phyloP scores from a whole-genome alignment of 2,329 filamentous ascomycete genomes.

The Teratosphaeria epicoccoides region DNA sequence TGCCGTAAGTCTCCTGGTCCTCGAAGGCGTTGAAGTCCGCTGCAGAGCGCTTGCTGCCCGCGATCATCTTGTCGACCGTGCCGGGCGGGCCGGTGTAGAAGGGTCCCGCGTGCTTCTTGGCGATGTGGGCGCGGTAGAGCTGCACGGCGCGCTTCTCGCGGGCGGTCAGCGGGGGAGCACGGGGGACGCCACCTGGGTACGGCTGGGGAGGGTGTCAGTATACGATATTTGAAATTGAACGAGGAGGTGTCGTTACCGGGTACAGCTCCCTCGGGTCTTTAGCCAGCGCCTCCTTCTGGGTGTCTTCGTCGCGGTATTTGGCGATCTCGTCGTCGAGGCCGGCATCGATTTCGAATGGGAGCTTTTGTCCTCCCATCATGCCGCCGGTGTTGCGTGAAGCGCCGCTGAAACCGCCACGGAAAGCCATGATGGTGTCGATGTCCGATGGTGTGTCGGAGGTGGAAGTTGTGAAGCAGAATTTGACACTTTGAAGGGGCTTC shows the following conservation, averaged over 20 bases:
- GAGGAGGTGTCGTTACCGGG: neutral
- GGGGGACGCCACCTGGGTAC: conserved; percentile 8
- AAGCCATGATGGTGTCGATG: neutral
- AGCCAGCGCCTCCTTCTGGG: conserved; percentile 3
- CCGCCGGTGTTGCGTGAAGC: neutral
- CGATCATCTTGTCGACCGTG: conserved; percentile 35
- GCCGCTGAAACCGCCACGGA: conserved; percentile 8
- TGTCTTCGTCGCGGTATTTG: conserved; percentile 1
- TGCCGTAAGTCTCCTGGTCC: conserved; percentile 33
- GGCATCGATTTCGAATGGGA: conserved; percentile 12
- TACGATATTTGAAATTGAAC: neutral
- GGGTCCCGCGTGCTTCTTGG: conserved; percentile 5
- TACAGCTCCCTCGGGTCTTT: neutral
- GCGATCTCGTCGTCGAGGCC: conserved; percentile 5
- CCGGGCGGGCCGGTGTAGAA: conserved; percentile 8
- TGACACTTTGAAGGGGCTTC: neutral
- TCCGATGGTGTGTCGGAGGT: neutral
- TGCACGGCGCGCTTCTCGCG: conserved; percentile 3
- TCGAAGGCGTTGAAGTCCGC: conserved; percentile 46
- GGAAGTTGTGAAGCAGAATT: neutral
- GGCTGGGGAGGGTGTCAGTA: conserved; percentile 5
- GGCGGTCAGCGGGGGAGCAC: conserved; percentile 2
- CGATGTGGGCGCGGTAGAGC: conserved; percentile 4
- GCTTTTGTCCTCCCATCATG: conserved; percentile 4
- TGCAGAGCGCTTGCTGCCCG: conserved; percentile 37